Evolutionary conservation across 2,329 filamentous ascomycete genomes (phyloP).

Genomic region (Trichoderma gracile): DNA sequence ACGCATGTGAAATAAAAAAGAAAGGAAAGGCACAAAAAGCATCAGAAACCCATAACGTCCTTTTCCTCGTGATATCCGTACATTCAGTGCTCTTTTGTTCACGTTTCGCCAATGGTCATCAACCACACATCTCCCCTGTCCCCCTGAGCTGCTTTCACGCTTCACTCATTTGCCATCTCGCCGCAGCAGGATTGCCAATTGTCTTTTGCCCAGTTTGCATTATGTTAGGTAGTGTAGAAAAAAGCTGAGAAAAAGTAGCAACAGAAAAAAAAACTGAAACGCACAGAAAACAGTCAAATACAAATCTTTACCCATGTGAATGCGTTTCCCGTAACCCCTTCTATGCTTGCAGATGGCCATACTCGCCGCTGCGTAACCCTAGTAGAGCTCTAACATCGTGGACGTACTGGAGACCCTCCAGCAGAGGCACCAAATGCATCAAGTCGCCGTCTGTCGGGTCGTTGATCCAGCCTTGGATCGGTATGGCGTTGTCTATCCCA

Average conservation of each 20-base stretch:
- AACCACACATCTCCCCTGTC: neutral
- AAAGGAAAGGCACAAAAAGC: neutral
- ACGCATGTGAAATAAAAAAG: neutral
- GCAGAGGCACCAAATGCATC: conserved; percentile 84
- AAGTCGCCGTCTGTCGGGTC: conserved; percentile 97
- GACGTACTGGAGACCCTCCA: conserved; percentile 94
- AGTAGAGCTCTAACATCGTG: conserved; percentile 91
- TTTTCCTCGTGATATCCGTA: conserved; percentile 22
- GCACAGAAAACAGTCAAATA: neutral
- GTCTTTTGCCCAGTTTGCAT: conserved; percentile 6
- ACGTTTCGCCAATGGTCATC: neutral
- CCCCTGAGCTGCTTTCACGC: neutral
- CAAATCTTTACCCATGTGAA: conserved; percentile 21
- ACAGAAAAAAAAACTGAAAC: conserved; percentile 5
- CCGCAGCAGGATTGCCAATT: neutral
- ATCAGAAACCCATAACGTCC: conserved; percentile 13
- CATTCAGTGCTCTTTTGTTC: conserved; percentile 2
- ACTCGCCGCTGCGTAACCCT: conserved; percentile 83
- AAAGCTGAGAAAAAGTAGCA: neutral
- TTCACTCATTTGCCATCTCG: conserved; percentile 3
- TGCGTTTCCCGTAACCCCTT: conserved; percentile 22
- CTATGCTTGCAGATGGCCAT: conserved; percentile 59
- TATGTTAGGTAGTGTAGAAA: conserved; percentile 13
- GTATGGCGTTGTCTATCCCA: conserved; percentile 87
- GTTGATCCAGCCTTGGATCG: conserved; percentile 98